Conservation (phyloP, 805 yeast species). For the Ogataea paradorogensis region DNA sequence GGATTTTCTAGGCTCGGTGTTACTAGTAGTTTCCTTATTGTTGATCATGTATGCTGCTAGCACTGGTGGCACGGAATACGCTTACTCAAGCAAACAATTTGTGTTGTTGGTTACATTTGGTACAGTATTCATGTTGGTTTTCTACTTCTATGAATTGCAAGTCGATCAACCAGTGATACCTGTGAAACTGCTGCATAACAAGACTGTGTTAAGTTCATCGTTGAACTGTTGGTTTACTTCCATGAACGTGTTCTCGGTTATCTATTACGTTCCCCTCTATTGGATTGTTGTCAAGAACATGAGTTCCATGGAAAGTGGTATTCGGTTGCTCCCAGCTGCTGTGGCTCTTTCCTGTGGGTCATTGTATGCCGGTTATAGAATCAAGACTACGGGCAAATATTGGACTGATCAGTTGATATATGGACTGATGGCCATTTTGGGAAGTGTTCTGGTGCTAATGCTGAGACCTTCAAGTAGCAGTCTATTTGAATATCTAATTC, state of each 20-base stretch:
- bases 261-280: constrained; percentile 71
- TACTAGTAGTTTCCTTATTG: constrained; percentile 57
- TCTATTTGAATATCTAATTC: constrained; percentile 40
- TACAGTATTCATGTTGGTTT: constrained; percentile 34
- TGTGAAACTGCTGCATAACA: constrained; percentile 49
- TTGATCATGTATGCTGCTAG: constrained; percentile 64
- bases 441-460: constrained; percentile 38
- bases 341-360: constrained; percentile 68
- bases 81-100: constrained; percentile 45
- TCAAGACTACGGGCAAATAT: constrained; percentile 67
- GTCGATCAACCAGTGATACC: constrained; percentile 66
- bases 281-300: constrained; percentile 33
- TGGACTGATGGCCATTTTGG: constrained; percentile 45
- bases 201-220: constrained; percentile 64
- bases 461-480: constrained; percentile 18
- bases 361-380: constrained; percentile 60
- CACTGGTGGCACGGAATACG: constrained; percentile 55
- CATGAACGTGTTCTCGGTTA: constrained; percentile 60
- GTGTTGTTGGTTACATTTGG: constrained; percentile 34
- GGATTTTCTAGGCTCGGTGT: constrained; percentile 63
- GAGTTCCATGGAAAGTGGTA: constrained; percentile 34
- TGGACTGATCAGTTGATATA: constrained; percentile 42
- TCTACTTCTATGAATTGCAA: constrained; percentile 49
- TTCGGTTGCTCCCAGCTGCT: constrained; percentile 53
- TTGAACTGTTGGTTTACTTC: constrained; percentile 68